Base-by-base conservation (phyloP, 805 yeast genomes). In the Kodamaea kakaduensis region DNA sequence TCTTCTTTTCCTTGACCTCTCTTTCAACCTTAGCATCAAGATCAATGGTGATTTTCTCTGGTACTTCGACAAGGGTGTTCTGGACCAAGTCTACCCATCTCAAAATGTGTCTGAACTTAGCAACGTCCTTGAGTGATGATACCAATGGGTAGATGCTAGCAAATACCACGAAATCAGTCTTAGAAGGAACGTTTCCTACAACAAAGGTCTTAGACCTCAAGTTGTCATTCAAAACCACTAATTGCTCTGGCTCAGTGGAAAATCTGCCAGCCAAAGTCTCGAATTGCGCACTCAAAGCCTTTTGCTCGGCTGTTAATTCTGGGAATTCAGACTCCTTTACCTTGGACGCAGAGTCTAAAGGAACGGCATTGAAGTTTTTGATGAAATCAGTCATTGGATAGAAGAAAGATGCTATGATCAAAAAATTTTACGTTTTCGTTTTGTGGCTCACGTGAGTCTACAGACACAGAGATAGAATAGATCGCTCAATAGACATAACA, bases 41-140 rank as follows among this genome's bases (percentile, higher is more conserved):
- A 54, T 86, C 78, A 31, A 89, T 58, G 29, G 46, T 54, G 43
- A 84, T 54, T 49, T 77, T 69, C 33, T 75, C 73, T 34, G 76
- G 71, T 21, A 81, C 75, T 10, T 70, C 70, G 32, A 73, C 69
- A 45, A 77, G 59, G 21, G 79, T 65, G 52, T 80, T 76, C 67
- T 93, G 97, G 41, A 93, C 64, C 48, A 85, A 75, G 51, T 89
- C 97, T 16, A 78, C 76, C 97, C 97, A 93, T 73, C 98, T 83
- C 42, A 87, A 64, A 40, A 90, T 70, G 61, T 90, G 97, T 73
- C 97, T 84, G 58, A 69, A 68, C 31, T 71, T 61, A 31, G 81
- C 78, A 46, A 79, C 62, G 25, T 79, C 75, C 22, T 75, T 78
- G 29, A 57, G 48, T 8, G 75, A 56, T 16, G 73, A 61, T 25